Evolutionary conservation across 768 basidiomycete species (phyloP), one percentile per base, ranked within the genome.

Genomic region (Lactarius vividus): DNA sequence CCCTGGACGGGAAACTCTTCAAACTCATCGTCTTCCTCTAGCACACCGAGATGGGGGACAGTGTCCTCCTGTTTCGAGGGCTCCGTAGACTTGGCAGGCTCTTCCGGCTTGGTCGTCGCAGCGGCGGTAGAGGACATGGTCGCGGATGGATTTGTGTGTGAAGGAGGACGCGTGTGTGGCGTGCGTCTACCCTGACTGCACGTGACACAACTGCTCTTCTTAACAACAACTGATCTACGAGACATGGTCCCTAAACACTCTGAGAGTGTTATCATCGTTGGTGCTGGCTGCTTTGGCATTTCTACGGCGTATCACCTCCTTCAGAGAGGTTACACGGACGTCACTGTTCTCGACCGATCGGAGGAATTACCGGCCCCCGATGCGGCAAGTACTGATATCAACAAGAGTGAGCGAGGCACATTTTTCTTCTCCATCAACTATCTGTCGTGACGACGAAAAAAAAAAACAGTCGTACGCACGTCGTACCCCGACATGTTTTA

Each of bases 21-120:
- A 72, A 98, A 98, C 79, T 98, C 95, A 75, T 98, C 95, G 75
- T 98, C 95, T 75, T 98, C 95, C 73, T 98, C 95, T 8, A 98
- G 79, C n/a, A 94, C 88, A 49, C 94, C 92, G 0, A 96, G 84
- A 72, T 90, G 86, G 5, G 85, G 85, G 56, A 29, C 31, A 3
- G 37, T 44, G 0, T 42, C 61, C 0, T 37, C 65, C 33, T 63
- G 71, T 63, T 75, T 74, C 20, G 69, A 61, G 33, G 73, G 56
- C 44, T 74, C 73, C 2, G 61, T 65, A 7, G 69, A 63, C 23
- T 73, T 73, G 1, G 72, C 60, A 54, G 57, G 59, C 11, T 74
- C 73, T 5, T 71, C 63, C 18, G 69, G 55, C 42, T 75, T 73
- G 37, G 74, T 73, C n/a, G 73, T 71, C 18, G 74, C 71, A n/a